These are phyloP conservation scores for Fragilaria radians DNA, from an alignment of 108 stramenopile species.

Conservation along the genomic window DNA sequence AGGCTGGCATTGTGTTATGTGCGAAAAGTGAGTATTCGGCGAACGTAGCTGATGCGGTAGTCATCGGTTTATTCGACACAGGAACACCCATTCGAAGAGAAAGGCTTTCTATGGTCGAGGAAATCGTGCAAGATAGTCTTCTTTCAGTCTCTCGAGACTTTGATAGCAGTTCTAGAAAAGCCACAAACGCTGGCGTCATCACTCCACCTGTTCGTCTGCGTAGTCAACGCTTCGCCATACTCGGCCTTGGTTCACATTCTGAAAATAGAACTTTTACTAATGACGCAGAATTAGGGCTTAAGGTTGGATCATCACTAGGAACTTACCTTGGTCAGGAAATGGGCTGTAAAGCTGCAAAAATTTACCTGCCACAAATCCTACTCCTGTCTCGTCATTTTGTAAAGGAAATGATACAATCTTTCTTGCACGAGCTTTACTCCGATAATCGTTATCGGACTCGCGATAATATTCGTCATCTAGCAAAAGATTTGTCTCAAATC, in stretches of 20 bases:
- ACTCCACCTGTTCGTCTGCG: background rate
- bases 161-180: background rate
- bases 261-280: background rate
- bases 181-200: background rate
- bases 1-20: background rate
- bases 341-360: background rate
- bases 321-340: background rate
- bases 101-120: background rate
- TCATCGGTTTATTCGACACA: background rate
- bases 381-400: slow-evolving; percentile 1
- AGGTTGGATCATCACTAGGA: background rate
- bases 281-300: background rate
- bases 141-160: background rate
- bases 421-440: slow-evolving; percentile 34
- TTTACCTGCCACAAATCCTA: background rate
- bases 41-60: background rate
- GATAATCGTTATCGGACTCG: slow-evolving; percentile 9
- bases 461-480: background rate
- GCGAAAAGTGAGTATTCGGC: background rate
- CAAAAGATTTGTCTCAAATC: background rate
- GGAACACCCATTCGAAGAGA: background rate
- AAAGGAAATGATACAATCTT: slow-evolving; percentile 48
- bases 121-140: background rate
- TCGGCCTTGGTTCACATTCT: background rate
- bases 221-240: background rate